Base-by-base conservation (phyloP, 495 filamentous ascomycete genomes). In the Echria macrotheca region DNA sequence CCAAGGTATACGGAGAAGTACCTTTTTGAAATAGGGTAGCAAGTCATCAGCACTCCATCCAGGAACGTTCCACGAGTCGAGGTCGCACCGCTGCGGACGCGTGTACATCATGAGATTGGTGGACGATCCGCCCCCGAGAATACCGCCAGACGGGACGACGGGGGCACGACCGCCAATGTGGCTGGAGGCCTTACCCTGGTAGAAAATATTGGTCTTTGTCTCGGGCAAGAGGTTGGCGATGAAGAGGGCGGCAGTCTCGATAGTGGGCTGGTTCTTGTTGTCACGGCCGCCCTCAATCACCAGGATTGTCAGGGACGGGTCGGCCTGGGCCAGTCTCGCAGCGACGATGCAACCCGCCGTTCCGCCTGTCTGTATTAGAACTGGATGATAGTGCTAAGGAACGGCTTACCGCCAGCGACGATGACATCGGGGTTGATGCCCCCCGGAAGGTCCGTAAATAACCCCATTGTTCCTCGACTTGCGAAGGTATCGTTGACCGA, bases 91-190 rank as follows among this genome's bases (percentile, higher is more conserved):
- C 44, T 69, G 67, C 28, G 59, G 65, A 11, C 68, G 58, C 10
- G 54, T 56, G 42, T 69, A 70, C 63, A 76, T 73, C 73, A 80
- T 76, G 44, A 79, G 74, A 53, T 84, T 85, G 28, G 82, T 76
- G 1, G 77, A 77, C 0, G 69, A 75, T 11, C 79, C 80, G 14
- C 81, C 81, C 25, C 81, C 81, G 0, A 85, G 67, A 1, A 72
- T 66, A 19, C 77, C 76, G 9, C 79, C 81, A 4, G 63, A 59
- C 0, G 73, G 70, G 8, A 85, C 76, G n/a, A 79, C 66, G 3
- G 66, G 57, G 40, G 67, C 69, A 38, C 74, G 62, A 19, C 66
- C 69, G 43, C 60, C 68, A n/a, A 83, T 65, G 6, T 75, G 53
- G 28, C 65, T 53, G 10, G 67, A 58, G 47, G 57, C 61, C 9